Percentiles rank a stretch among this genome's conserved stretches.
Conservation (phyloP, 805 yeast genomes). For the Sporopachydermia lactativora region DNA sequence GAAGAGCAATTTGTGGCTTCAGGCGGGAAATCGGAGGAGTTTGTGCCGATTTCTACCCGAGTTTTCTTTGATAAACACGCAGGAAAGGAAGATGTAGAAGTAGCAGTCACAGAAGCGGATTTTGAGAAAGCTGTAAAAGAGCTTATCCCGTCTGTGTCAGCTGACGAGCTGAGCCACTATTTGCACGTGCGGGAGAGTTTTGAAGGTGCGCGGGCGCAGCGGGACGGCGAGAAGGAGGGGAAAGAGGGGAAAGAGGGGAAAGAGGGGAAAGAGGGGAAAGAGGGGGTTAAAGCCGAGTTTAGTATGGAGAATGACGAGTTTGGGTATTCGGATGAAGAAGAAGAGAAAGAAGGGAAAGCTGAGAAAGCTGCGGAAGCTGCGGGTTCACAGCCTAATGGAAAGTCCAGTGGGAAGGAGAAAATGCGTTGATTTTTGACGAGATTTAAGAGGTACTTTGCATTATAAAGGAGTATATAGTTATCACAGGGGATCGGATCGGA, state of each 20-base stretch:
- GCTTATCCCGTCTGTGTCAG: slow-evolving; percentile 74
- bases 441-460: too few species aligned
- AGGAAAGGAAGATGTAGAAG: slow-evolving; percentile 47
- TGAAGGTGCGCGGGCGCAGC: slow-evolving; percentile 44
- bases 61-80: slow-evolving; percentile 90
- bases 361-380: too few species aligned
- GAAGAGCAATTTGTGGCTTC: slow-evolving; percentile 15
- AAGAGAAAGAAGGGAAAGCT: too few species aligned
- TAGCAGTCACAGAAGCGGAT: slow-evolving; percentile 55
- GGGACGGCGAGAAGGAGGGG: background rate
- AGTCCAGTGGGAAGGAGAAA: too few species aligned
- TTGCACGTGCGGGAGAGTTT: slow-evolving; percentile 64
- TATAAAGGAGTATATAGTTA: too few species aligned
- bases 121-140: slow-evolving; percentile 63
- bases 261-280: background rate
- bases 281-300: background rate
- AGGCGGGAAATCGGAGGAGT: slow-evolving; percentile 7
- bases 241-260: background rate
- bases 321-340: background rate
- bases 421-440: too few species aligned
- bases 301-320: background rate
- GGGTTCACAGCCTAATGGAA: too few species aligned
- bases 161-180: slow-evolving; percentile 77
- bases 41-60: slow-evolving; percentile 42
- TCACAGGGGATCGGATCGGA: too few species aligned